phyloP scores from a whole-genome alignment of 2,329 filamentous ascomycete species.

The Knufia fluminis region DNA sequence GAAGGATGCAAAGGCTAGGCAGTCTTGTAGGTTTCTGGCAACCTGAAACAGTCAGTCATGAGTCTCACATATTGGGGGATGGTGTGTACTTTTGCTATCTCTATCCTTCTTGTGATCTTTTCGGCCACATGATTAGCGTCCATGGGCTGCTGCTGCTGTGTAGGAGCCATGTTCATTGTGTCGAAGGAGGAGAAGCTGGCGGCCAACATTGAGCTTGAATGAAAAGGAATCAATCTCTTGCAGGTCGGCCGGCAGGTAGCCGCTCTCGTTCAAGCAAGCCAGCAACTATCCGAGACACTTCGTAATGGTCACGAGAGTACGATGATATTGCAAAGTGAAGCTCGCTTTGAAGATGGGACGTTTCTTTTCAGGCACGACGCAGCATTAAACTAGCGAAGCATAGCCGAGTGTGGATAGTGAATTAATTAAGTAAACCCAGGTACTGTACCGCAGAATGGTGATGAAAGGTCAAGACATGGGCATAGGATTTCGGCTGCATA shows the following conservation, averaged over 20 bases:
- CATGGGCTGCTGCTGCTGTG: constrained; percentile 23
- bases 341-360: not conserved
- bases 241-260: constrained; percentile 3
- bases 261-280: constrained; percentile 7
- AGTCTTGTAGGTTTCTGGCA: constrained; percentile 83
- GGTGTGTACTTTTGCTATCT: constrained; percentile 61
- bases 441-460: not conserved
- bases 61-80: constrained; percentile 1
- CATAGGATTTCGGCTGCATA: not conserved
- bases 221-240: not conserved
- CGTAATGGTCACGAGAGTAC: not conserved
- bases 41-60: constrained; percentile 52
- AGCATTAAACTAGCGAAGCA: constrained; percentile 5
- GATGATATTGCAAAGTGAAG: not conserved
- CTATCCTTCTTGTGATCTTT: constrained; percentile 61
- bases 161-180: constrained; percentile 29
- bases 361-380: not conserved
- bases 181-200: constrained; percentile 26
- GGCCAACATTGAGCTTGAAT: constrained; percentile 19
- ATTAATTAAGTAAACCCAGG: not conserved
- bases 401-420: constrained; percentile 3
- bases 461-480: not conserved
- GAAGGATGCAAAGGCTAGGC: constrained; percentile 89
- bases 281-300: constrained; percentile 10
- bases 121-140: constrained; percentile 38